Evolutionary conservation across 2,329 filamentous ascomycete genomes (phyloP).

Genomic region (Beauveria australis): DNA sequence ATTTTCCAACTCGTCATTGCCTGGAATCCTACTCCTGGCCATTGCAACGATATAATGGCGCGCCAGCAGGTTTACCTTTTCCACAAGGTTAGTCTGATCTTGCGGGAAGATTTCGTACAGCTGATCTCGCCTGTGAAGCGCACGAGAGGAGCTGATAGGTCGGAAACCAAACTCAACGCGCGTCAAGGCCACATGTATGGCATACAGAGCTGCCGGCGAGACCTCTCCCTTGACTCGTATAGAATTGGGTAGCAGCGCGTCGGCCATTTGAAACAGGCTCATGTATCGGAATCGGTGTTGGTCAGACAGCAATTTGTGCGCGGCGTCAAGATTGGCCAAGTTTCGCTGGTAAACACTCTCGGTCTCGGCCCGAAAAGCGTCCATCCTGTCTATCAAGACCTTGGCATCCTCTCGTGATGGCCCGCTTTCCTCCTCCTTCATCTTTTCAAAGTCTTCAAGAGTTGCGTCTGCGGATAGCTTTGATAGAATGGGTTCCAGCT

Average conservation of each 20-base stretch:
- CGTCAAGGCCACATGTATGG: constrained; percentile 58
- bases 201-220: constrained; percentile 49
- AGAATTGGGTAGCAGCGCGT: constrained; percentile 31
- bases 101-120: constrained; percentile 50
- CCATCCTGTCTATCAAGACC: constrained; percentile 39
- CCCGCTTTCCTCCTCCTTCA: constrained; percentile 28
- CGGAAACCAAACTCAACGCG: constrained; percentile 54
- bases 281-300: constrained; percentile 33
- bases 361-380: constrained; percentile 33
- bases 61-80: constrained; percentile 24
- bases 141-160: constrained; percentile 39
- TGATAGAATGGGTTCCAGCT: constrained; percentile 31
- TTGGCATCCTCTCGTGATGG: constrained; percentile 37
- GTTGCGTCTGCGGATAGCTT: constrained; percentile 21
- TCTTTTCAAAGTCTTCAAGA: constrained; percentile 23
- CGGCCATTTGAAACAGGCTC: constrained; percentile 43
- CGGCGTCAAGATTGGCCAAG: constrained; percentile 39
- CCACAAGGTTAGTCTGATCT: constrained; percentile 21
- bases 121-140: constrained; percentile 39
- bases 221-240: constrained; percentile 30
- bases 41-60: constrained; percentile 23
- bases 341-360: constrained; percentile 40
- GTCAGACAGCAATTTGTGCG: constrained; percentile 32
- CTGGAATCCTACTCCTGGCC: constrained; percentile 14
- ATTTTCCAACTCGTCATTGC: constrained; percentile 13